Conservation (phyloP, 2,329 filamentous ascomycete genomes). For the Diaporthe eres region DNA sequence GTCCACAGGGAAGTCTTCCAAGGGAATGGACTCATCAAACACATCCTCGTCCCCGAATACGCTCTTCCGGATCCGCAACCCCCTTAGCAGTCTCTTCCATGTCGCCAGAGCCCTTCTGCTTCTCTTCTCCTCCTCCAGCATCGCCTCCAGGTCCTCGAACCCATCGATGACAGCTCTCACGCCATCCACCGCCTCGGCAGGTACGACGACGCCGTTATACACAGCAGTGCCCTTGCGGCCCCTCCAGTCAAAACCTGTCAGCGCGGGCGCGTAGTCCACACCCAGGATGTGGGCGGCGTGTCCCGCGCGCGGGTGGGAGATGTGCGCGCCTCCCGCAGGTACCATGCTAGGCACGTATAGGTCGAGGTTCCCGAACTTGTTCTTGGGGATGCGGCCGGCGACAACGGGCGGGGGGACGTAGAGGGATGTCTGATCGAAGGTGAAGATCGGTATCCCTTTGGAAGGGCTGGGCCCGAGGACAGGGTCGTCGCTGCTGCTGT, state of each 20-base stretch:
- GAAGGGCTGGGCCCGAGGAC: constrained; percentile 58
- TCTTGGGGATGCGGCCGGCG: constrained; percentile 84
- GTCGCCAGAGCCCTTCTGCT: constrained; percentile 73
- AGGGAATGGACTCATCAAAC: constrained; percentile 34
- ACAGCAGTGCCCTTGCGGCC: constrained; percentile 90
- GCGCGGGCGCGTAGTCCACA: constrained; percentile 89
- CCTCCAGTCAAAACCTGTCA: constrained; percentile 91
- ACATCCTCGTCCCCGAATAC: constrained; percentile 63
- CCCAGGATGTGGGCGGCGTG: constrained; percentile 82
- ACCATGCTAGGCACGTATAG: constrained; percentile 95
- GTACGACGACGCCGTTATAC: constrained; percentile 82
- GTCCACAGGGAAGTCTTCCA: constrained; percentile 49
- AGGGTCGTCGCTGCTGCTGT: constrained; percentile 61
- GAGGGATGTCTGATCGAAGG: constrained; percentile 75
- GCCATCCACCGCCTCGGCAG: constrained; percentile 79
- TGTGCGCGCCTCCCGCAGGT: constrained; percentile 82
- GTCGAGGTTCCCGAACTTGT: constrained; percentile 94
- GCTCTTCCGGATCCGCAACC: constrained; percentile 80
- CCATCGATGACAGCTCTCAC: constrained; percentile 78
- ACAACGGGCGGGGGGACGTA: constrained; percentile 85
- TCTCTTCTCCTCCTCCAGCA: constrained; percentile 74
- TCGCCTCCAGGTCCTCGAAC: constrained; percentile 75
- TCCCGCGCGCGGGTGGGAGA: constrained; percentile 72
- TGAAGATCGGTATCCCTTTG: constrained; percentile 71
- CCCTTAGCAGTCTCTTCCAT: constrained; percentile 85